Base-by-base conservation (phyloP, 176 grass and related monocot genomes). In the Ensete glaucum region DNA sequence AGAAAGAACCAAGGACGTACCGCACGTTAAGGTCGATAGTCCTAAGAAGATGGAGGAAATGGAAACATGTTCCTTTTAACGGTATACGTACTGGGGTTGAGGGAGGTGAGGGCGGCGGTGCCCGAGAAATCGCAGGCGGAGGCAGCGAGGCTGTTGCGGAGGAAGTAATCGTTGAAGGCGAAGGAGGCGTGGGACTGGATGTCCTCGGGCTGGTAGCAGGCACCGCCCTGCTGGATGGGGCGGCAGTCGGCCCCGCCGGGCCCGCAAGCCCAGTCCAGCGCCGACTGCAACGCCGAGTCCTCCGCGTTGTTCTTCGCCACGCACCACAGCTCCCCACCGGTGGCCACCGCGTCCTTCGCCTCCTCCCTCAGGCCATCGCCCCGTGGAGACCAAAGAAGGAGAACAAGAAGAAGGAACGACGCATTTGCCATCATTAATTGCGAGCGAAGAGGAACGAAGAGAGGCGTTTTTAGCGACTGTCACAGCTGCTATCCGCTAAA, bases 291-390 rank as follows among this genome's bases (percentile, higher is more conserved):
- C 50, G 64, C 80, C 26, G 63, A 73, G 74, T 92, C 86, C 69
- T 89, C 84, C 9, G 84, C 87, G 77, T 89, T 87, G 84, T 89
- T 92, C 84, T 92, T 92, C 11, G 90, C 90, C 60, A 89, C 90
- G 82, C 90, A 89, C 90, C 90, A 92, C 58, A 87, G 74, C 84
- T 89, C 79, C 26, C 74, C 82, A 25, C 51, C 52, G 8, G 54
- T 60, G 26, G 73, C 29, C 34, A 52, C 54, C 20, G n/a, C 29
- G 8, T 9, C 67, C 70, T 67, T 57, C 60, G 51, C 67, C 50
- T 14, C 13, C 60, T 60, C 70, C 63, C 29, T 53, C 26, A 52
- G 55, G 25, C 74, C 5, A 9, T 63, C 24, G 76, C 50, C 12
- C n/a, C n/a, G 21, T 8, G 14, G 19, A 55, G 17, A 21, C 65